Base-by-base conservation (phyloP, 2,329 filamentous ascomycete species). In the Zopfia rhizophila region DNA sequence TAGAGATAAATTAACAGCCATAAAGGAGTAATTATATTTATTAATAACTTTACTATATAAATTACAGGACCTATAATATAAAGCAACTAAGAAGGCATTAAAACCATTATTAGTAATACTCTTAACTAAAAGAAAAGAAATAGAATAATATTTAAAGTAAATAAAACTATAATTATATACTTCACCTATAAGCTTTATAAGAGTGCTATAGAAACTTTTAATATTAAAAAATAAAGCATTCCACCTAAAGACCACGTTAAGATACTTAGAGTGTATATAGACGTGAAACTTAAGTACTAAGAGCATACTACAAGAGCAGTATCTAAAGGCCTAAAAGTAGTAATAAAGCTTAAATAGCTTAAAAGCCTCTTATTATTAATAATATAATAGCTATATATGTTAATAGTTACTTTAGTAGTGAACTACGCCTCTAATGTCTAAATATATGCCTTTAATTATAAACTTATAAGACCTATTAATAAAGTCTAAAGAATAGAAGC, bases 91-190 rank as follows among this genome's bases (percentile, higher is more conserved):
- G 24, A 58, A 48, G 38, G 38, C 43, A 36, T 32, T 29, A 14
- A 54, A 21, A 27, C 49, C 7, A 41, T 54, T 2, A 23, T 52
- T 13, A 38, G 40, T 21, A 21, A 47, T 27, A 42, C 40, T 13
- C 42, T 45, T 18, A 47, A 55, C 7, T 67, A 48, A 60, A 58
- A 61, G 32, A 55, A 23, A 22, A 58, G 51, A 25, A 66, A 61
- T 44, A 54, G 65, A 25, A 61, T 60, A 27, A 65, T 54, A 4
- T 69, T 70, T 48, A 50, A 68, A 55, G 60, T 54, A 19, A 60
- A 66, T 16, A 70, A 70, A 56, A 72, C 60, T 22, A 57, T 56
- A 5, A 55, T 67, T 23, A 68, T 69, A 52, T 51, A 70, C 57
- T 70, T 72, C 45, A 61, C 63, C 10, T 38, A 55, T 29, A 66